Evolutionary conservation across 2,329 filamentous ascomycete genomes (phyloP).

Genomic region (Apiospora koreana): DNA sequence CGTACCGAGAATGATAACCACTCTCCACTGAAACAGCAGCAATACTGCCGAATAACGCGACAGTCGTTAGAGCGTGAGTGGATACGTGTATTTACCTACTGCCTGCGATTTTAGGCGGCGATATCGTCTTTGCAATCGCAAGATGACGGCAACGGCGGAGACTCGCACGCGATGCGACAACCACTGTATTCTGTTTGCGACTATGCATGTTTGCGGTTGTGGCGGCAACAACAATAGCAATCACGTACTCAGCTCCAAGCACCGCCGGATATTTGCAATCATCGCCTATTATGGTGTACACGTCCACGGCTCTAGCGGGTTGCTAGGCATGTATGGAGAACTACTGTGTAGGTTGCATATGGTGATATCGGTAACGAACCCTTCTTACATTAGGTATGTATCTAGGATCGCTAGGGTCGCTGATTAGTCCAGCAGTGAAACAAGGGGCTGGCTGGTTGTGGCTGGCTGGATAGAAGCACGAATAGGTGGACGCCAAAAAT

Average conservation of each 20-base stretch:
- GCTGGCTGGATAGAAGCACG: background rate
- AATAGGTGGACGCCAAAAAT: background rate
- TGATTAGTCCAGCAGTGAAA: background rate
- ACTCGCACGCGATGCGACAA: background rate
- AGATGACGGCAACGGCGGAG: background rate
- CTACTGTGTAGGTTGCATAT: background rate
- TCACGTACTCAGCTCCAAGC: background rate
- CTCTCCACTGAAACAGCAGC: background rate
- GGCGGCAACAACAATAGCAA: background rate
- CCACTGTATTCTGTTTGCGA: background rate
- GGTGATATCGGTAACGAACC: conserved; percentile 1
- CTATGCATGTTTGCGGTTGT: background rate
- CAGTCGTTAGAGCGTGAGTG: background rate
- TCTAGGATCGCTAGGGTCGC: background rate
- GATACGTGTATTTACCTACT: background rate
- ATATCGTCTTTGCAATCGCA: background rate
- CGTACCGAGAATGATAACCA: background rate
- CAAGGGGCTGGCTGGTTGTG: background rate
- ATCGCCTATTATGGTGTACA: background rate
- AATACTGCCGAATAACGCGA: background rate
- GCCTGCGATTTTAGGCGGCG: background rate
- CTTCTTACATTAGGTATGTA: background rate
- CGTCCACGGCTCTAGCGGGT: background rate
- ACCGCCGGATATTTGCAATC: background rate
- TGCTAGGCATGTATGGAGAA: background rate